A percentile compares a stretch with the other conserved stretches of the same genome.
Evolutionary conservation across 768 basidiomycete genomes (phyloP).

Genomic region (Basidioascus undulatus): DNA sequence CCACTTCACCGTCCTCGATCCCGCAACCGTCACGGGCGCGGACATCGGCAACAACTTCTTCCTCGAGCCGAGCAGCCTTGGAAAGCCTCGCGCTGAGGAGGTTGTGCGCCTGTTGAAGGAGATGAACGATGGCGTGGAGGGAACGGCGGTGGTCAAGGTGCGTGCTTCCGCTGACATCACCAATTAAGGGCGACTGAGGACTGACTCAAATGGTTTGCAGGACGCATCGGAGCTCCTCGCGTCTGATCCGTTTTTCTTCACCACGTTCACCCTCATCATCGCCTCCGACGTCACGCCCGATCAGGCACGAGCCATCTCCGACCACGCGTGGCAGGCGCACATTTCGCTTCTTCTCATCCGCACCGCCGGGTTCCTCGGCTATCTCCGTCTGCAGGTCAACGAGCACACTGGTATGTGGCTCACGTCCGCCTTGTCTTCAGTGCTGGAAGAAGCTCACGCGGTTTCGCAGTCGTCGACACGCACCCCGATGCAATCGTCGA

Average conservation of each 20-base stretch:
- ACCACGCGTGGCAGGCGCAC: constrained; percentile 15
- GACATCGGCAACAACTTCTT: constrained; percentile 97
- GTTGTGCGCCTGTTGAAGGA: constrained; percentile 52
- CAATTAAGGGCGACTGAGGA: too few relatives aligned
- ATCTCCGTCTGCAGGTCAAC: constrained; percentile 67
- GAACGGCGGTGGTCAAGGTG: constrained; percentile 32
- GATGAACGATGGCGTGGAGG: constrained; percentile 68
- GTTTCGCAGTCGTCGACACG: constrained; percentile 49
- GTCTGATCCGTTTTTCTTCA: constrained; percentile 21
- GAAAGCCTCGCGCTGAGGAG: constrained; percentile 53
- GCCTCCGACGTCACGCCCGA: constrained; percentile 47
- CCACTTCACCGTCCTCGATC: constrained; percentile 78
- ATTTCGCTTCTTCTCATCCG: constrained; percentile 49
- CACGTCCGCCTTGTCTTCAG: neutral
- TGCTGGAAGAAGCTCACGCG: too few relatives aligned
- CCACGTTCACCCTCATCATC: constrained; percentile 54
- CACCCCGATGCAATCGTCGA: constrained; percentile 44
- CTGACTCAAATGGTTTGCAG: too few relatives aligned
- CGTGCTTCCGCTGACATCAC: too few relatives aligned
- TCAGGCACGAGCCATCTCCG: constrained; percentile 31
- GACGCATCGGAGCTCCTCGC: neutral
- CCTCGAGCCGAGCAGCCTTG: constrained; percentile 52
- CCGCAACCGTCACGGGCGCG: constrained; percentile 30
- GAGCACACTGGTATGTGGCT: constrained; percentile 50
- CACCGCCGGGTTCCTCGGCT: constrained; percentile 71